A percentile compares a stretch with the other conserved stretches of the same genome.
These are phyloP conservation scores for Cyberlindnera meyerae DNA, from an alignment of 805 yeast species.

Conservation along the genomic window DNA sequence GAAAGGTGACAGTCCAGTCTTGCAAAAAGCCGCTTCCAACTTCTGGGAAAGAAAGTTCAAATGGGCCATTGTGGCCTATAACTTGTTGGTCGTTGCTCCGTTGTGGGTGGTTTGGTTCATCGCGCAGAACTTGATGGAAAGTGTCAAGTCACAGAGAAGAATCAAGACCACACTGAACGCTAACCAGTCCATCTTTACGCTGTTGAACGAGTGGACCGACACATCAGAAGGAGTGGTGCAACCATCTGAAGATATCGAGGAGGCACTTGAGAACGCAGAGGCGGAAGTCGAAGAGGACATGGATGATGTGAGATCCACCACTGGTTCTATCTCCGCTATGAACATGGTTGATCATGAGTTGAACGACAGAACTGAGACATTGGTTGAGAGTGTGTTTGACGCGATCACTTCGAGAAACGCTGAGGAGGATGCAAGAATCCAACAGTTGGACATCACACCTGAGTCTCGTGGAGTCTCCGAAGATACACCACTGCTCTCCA, in stretches of 20 bases:
- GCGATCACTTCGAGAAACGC: slow-evolving; percentile 43
- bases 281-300: slow-evolving; percentile 9
- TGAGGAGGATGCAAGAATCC: slow-evolving; percentile 17
- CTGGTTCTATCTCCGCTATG: slow-evolving; percentile 10
- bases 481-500: slow-evolving; percentile 1
- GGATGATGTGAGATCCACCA: slow-evolving; percentile 12
- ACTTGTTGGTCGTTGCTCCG: slow-evolving; percentile 52
- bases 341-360: slow-evolving; percentile 36
- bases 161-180: slow-evolving; percentile 27
- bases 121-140: slow-evolving; percentile 38
- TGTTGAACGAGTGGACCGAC: slow-evolving; percentile 15
- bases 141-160: slow-evolving; percentile 36
- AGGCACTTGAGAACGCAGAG: no score
- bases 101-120: slow-evolving; percentile 58
- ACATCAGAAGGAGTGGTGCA: no score
- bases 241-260: no score
- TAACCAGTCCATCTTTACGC: slow-evolving; percentile 23
- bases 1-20: slow-evolving; percentile 3
- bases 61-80: slow-evolving; percentile 44
- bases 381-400: slow-evolving; percentile 59
- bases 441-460: slow-evolving; percentile 15
- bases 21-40: slow-evolving; percentile 16
- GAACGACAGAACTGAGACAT: slow-evolving; percentile 56
- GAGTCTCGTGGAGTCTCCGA: background rate
- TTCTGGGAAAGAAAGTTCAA: slow-evolving; percentile 37